A percentile compares a stretch with the other conserved stretches of the same genome.
These are phyloP conservation scores for Kickxella alabastrina DNA, from an alignment of 192 early-diverging fungal species.

Conservation along the genomic window DNA sequence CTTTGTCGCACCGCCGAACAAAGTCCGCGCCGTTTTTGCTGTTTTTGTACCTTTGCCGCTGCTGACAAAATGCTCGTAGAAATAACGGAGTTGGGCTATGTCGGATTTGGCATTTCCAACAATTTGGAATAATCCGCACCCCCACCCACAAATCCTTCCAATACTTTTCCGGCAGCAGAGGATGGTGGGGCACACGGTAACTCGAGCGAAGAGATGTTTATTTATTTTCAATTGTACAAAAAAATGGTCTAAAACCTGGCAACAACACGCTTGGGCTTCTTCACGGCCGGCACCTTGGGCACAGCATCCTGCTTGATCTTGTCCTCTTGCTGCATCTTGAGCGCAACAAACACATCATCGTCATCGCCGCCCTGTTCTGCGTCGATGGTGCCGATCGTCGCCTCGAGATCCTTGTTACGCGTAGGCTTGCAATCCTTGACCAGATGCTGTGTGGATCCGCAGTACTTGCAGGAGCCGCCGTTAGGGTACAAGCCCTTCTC, in stretches of 20 bases:
- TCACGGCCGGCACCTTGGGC: constrained; percentile 2
- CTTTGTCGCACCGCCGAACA: no score
- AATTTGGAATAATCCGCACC: no score
- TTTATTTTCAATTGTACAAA: no score
- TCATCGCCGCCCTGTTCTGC: constrained; percentile 88
- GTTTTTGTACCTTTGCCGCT: no score
- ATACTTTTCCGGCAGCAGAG: no score
- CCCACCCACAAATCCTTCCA: no score
- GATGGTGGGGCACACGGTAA: no score
- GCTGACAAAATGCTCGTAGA: no score
- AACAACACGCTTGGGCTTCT: constrained; percentile 18
- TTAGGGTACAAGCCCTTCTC: constrained; percentile 86
- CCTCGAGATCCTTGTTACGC: constrained; percentile 40
- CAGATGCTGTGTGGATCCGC: constrained; percentile 82
- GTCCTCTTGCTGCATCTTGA: constrained; percentile 34
- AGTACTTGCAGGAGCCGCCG: constrained; percentile 85
- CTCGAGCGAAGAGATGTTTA: no score
- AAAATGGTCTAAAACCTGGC: constrained; percentile 13
- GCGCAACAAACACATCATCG: constrained; percentile 64
- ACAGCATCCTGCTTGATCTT: constrained; percentile 9
- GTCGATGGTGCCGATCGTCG: constrained; percentile 71
- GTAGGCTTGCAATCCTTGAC: constrained; percentile 75
- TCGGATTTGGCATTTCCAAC: no score
- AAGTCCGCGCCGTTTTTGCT: no score
- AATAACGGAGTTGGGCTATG: no score